These are phyloP conservation scores for Trametes sp. DNA, from an alignment of 1,284 basidiomycete genomes.

Conservation along the genomic window DNA sequence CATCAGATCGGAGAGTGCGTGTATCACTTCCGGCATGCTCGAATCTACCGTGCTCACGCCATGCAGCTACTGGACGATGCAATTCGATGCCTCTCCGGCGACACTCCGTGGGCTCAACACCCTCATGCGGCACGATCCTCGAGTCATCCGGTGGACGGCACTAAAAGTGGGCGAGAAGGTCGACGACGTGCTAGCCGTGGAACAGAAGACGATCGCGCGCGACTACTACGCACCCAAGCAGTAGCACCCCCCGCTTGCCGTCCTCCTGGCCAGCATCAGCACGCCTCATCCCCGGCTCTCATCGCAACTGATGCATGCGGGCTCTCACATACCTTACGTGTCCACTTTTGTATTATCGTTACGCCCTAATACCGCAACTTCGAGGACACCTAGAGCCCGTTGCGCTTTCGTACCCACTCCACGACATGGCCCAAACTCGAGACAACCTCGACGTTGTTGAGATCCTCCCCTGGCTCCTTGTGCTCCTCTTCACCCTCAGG, in stretches of 20 bases:
- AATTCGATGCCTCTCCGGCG: conserved; percentile 86
- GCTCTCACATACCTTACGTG: conserved; percentile 17
- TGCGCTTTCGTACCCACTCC: conserved; percentile 36
- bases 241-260: not conserved
- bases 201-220: conserved; percentile 27
- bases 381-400: conserved; percentile 2
- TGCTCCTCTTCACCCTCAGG: conserved; percentile 56
- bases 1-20: conserved; percentile 84
- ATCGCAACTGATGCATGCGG: not conserved
- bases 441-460: conserved; percentile 49
- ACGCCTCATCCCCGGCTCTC: not conserved
- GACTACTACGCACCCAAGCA: not conserved
- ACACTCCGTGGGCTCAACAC: conserved; percentile 69
- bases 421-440: conserved; percentile 52
- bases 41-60: not conserved
- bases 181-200: conserved; percentile 61
- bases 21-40: not conserved
- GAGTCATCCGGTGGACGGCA: conserved; percentile 84
- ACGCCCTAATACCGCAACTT: conserved; percentile 17
- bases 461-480: conserved; percentile 51
- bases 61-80: conserved; percentile 87
- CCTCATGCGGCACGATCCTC: conserved; percentile 79
- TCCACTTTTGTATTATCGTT: conserved; percentile 22
- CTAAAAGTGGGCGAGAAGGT: conserved; percentile 81
- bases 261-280: no score